Base-by-base conservation (phyloP, 2,329 filamentous ascomycete species). In the Knoxdaviesia capensis region DNA sequence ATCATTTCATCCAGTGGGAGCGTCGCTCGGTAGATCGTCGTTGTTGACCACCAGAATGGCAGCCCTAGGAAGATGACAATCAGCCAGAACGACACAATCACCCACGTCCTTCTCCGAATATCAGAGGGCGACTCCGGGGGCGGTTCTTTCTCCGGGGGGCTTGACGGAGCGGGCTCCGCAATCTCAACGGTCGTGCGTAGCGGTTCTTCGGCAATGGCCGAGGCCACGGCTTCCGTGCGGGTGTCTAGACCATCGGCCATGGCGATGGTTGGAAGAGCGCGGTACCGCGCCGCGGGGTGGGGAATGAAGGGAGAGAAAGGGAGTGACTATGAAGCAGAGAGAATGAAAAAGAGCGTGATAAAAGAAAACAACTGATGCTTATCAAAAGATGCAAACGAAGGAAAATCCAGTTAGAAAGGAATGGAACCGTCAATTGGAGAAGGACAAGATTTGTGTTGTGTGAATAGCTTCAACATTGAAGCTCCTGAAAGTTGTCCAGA, bases 21-120 rank as follows among this genome's bases (percentile, higher is more conserved):
- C 38, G 77, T 70, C 8, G 88, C 87, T 43, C 90, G 74, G 58
- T 93, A 87, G 43, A 96, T 93, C 0, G 82, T 80, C 4, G 90
- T 98, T 1, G 90, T 96, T 57, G 77, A 77, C 77, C 85, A 92
- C 90, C 90, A 98, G 71, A 93, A 79, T 44, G 90, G 90, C 49
- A 98, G 58, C 3, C 90, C 90, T 5, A 98, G 62, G 31, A 80
- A 70, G 6, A 93, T 56, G 6, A 93, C 83, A 34, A 96, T 75
- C 5, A 76, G 64, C 90, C 90, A 98, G 59, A 94, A 96, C 6
- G 88, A 88, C 47, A 82, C 57, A 47, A 98, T 77, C 41, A 96
- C 80, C 47, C 68, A 66, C 39, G 74, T 73, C 43, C 90, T 78
- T 44, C 79, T 73, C 54, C 71, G 73, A 41, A 79, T 65, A 48